A percentile compares a stretch with the other conserved stretches of the same genome.
Conservation (phyloP, 768 basidiomycete genomes). For the Kwoniella newhampshirensis region DNA sequence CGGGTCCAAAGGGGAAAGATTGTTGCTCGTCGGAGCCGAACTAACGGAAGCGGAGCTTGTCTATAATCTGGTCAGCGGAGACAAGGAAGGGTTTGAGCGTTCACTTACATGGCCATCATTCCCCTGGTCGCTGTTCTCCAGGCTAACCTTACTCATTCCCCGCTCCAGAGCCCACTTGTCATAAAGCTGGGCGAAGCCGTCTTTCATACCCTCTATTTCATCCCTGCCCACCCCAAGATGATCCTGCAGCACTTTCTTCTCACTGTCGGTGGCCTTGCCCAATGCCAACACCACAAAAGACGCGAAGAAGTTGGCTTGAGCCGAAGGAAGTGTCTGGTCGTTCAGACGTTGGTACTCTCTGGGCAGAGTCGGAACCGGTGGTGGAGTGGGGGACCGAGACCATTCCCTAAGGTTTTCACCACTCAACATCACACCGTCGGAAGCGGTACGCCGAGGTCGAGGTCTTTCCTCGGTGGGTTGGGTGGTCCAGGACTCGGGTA, state of each 20-base stretch:
- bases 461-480: constrained; percentile 11
- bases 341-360: constrained; percentile 16
- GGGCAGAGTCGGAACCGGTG: constrained; percentile 30
- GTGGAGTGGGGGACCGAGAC: constrained; percentile 36
- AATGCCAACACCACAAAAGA: constrained; percentile 16
- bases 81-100: background rate
- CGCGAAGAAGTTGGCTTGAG: constrained; percentile 22
- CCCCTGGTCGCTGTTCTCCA: constrained; percentile 14
- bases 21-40: background rate
- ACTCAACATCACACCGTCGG: constrained; percentile 14
- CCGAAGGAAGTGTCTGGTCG: constrained; percentile 5
- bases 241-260: constrained; percentile 2
- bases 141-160: constrained; percentile 26
- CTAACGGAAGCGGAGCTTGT: constrained; percentile 2
- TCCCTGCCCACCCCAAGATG: constrained; percentile 20
- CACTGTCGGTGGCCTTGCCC: constrained; percentile 6
- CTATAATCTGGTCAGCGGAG: background rate
- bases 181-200: constrained; percentile 25
- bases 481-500: background rate
- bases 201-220: constrained; percentile 10
- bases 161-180: constrained; percentile 33
- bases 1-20: background rate
- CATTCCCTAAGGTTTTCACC: constrained; percentile 4
- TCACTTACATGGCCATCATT: constrained; percentile 4
- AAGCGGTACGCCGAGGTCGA: constrained; percentile 22